A percentile compares a stretch with the other conserved stretches of the same genome.
These are phyloP conservation scores for Camellia oleifera DNA, from an alignment of 179 eudicot genomes.

Conservation along the genomic window DNA sequence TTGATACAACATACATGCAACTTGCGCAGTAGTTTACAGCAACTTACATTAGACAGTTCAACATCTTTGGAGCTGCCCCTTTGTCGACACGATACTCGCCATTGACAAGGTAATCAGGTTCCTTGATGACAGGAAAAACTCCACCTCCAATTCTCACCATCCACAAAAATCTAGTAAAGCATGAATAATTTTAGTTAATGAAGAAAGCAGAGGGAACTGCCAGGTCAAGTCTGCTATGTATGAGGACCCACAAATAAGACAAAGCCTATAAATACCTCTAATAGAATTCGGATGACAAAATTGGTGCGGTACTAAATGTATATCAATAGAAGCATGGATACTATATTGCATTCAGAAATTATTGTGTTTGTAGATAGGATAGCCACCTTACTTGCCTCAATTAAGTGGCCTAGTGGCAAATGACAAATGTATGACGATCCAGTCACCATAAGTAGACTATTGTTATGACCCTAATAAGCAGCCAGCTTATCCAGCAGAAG, in stretches of 20 bases:
- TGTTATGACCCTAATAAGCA: neutral
- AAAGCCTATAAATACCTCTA: neutral
- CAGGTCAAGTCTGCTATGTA: neutral
- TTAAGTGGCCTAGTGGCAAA: neutral
- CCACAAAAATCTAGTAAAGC: conserved; percentile 71
- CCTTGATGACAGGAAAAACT: conserved; percentile 94
- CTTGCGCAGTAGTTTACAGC: conserved; percentile 1
- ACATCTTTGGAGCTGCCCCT: conserved; percentile 41
- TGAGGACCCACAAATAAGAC: conserved; percentile 2
- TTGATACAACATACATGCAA: neutral
- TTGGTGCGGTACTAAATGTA: neutral
- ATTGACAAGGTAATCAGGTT: conserved; percentile 92
- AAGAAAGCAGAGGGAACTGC: conserved; percentile 8
- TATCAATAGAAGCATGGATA: neutral
- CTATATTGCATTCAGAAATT: neutral
- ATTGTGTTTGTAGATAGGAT: too few species aligned
- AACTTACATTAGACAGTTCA: conserved; percentile 45
- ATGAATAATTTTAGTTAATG: conserved; percentile 8
- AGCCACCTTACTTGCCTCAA: neutral
- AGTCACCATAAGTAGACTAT: neutral
- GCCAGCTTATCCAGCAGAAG: neutral
- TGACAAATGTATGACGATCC: neutral
- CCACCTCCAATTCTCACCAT: conserved; percentile 99
- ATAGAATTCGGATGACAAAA: neutral
- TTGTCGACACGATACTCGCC: conserved; percentile 72